Base-by-base conservation (phyloP, 163 green algal genomes). In the Chlorella variabilis region DNA sequence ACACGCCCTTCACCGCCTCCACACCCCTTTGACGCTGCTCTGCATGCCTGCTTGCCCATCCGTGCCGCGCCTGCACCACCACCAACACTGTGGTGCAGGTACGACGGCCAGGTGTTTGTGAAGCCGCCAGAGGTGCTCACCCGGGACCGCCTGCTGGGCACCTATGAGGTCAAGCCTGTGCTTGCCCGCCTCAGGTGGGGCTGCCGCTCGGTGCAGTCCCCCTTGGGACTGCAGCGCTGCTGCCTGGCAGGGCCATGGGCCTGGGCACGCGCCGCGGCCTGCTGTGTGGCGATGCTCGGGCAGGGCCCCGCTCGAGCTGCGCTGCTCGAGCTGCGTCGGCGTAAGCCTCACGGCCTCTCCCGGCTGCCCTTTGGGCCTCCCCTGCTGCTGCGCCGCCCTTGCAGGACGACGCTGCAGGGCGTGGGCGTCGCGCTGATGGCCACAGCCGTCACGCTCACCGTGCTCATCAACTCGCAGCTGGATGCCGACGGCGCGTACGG, bases 71-170 rank as follows among this genome's bases (percentile, higher is more conserved):
- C n/a, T n/a, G n/a, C n/a, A n/a, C n/a, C n/a, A n/a, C n/a, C n/a
- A n/a, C n/a, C 59, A 20, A n/a, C 21, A 62, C 15, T 13, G 6
- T n/a, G n/a, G 23, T 83, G 54, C 88, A 95, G 91, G 91, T 98
- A 97, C 82, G 95, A 97, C 70, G 93, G 95, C 23, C 91, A 98
- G 85, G 86, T 90, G 31, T 99, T 91, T 83, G 87, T 94, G 27
- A 96, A 96, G 77, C 89, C 91, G 0, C 92, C 90, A 0, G 93
- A 96, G 79, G 88, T 98, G 33, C 84, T 97, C 42, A 91, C 92
- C 1, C 78, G 93, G 21, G 93, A 97, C 83, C 77, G 93, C 33
- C 87, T 97, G 74, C 75, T 96, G 65, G 83, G 80, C 4, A 83
- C 66, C 2, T 83, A 83, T 25, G 63, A 90, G 83, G 86, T 88